phyloP scores from a whole-genome alignment of 768 basidiomycete species.

The Amanita fuliginea region DNA sequence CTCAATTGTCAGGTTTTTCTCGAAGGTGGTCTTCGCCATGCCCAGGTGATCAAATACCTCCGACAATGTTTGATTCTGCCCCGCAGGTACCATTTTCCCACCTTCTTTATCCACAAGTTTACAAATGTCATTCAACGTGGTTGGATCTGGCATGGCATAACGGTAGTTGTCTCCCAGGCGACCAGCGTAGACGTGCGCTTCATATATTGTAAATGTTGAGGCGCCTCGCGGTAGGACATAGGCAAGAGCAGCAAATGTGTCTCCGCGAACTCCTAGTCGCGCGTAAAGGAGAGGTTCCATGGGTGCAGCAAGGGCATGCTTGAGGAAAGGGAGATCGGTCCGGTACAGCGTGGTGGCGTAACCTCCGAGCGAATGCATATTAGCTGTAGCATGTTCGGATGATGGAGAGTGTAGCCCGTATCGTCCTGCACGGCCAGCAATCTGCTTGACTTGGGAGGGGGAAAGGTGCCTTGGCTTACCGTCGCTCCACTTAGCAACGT shows the following conservation, averaged over 20 bases:
- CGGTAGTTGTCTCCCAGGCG: slow-evolving; percentile 32
- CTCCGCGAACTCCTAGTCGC: slow-evolving; percentile 22
- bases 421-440: slow-evolving; percentile 88
- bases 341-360: slow-evolving; percentile 61
- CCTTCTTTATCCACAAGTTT: slow-evolving; percentile 23
- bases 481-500: slow-evolving; percentile 59
- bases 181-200: slow-evolving; percentile 40
- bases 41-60: neutral
- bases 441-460: slow-evolving; percentile 80
- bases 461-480: slow-evolving; percentile 34
- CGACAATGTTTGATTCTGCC: neutral
- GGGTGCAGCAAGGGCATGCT: slow-evolving; percentile 39
- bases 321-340: slow-evolving; percentile 52
- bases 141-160: slow-evolving; percentile 13
- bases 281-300: slow-evolving; percentile 43
- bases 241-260: slow-evolving; percentile 12
- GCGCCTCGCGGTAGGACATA: slow-evolving; percentile 32
- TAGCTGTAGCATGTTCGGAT: slow-evolving; percentile 7
- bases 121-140: slow-evolving; percentile 17
- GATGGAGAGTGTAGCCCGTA: slow-evolving; percentile 50
- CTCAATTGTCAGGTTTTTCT: slow-evolving; percentile 24
- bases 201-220: slow-evolving; percentile 29
- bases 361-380: slow-evolving; percentile 35
- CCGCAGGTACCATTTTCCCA: neutral
- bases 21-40: slow-evolving; percentile 19